Base-by-base conservation (phyloP, 2,329 filamentous ascomycete species). In the Xylariaceae sp. region DNA sequence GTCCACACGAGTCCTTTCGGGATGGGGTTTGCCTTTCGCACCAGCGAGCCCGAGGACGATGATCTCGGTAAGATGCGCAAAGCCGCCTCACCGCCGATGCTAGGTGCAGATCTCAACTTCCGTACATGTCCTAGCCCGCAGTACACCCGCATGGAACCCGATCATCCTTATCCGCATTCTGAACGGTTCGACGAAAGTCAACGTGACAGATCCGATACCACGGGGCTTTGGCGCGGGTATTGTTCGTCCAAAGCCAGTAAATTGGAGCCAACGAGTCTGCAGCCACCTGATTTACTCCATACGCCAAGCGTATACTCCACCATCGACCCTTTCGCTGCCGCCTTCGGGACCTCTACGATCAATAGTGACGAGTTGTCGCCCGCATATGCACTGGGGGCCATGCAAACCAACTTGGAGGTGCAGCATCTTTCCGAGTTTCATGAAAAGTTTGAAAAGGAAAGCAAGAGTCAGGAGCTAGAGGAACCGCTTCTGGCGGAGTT, bases 41-140 rank as follows among this genome's bases (percentile, higher is more conserved):
- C 70, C 36, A 66, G 66, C 51, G 68, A 74, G 29, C 68, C 63
- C 39, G 69, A 73, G 41, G 73, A 73, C 47, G 65, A 68, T 29
- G 69, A 72, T 50, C 71, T 75, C 55, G 70, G 73, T 53, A 74
- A 74, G 63, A 74, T 77, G 65, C 78, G 78, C 54, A 72, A 79
- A 60, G 76, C 75, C 19, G 75, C 78, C 63, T 84, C 84, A 56
- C 92, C 92, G 39, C 92, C 92, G 9, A 95, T 97, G 91, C 81
- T 96, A 10, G 92, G 92, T 52, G 74, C 77, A 53, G 88, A 95
- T 61, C 80, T 97, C 51, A 76, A 79, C 22, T 95, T 96, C 68
- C 88, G 90, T 32, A 82, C 81, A 67, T 96, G 90, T 67, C 78
- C 80, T 9, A 96, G 92, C 22, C 92, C 92, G 5, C 86, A 92